Conservation (phyloP, 331 rosid genomes). For the Rosa hybrid region DNA sequence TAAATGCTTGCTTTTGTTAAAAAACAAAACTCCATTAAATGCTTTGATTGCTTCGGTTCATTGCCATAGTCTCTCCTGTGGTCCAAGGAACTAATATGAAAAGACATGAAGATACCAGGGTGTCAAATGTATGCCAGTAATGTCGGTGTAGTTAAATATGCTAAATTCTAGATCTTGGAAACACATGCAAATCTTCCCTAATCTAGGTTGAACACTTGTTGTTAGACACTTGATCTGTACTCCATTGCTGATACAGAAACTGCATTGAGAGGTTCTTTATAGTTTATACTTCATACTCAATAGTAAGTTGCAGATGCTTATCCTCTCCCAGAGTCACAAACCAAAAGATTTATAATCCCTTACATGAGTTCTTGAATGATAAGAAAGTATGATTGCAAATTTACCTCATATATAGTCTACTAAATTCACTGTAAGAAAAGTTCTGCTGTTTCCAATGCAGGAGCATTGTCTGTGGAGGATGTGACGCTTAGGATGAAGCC, state of each 20-base stretch:
- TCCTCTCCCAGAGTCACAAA: not conserved
- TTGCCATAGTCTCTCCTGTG: too few relatives aligned
- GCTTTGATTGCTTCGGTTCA: too few relatives aligned
- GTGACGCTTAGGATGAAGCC: constrained; percentile 45
- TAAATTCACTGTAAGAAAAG: not conserved
- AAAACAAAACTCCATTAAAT: too few relatives aligned
- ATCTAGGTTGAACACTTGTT: not conserved
- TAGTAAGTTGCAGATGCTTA: not conserved
- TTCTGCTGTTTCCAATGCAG: constrained; percentile 32
- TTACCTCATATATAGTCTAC: not conserved
- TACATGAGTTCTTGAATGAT: not conserved
- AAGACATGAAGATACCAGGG: not conserved
- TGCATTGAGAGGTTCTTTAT: not conserved
- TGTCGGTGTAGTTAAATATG: not conserved
- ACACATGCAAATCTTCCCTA: not conserved
- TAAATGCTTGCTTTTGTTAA: too few relatives aligned
- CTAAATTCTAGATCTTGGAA: not conserved
- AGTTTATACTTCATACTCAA: not conserved
- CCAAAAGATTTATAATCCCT: not conserved
- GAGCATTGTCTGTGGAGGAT: constrained; percentile 81
- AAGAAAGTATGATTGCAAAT: not conserved
- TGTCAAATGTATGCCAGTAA: not conserved
- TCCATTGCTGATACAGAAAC: not conserved
- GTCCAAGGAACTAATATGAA: too few relatives aligned
- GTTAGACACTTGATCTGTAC: not conserved